Base-by-base conservation (phyloP, 2,329 filamentous ascomycete species). In the Aspergillus unguis region DNA sequence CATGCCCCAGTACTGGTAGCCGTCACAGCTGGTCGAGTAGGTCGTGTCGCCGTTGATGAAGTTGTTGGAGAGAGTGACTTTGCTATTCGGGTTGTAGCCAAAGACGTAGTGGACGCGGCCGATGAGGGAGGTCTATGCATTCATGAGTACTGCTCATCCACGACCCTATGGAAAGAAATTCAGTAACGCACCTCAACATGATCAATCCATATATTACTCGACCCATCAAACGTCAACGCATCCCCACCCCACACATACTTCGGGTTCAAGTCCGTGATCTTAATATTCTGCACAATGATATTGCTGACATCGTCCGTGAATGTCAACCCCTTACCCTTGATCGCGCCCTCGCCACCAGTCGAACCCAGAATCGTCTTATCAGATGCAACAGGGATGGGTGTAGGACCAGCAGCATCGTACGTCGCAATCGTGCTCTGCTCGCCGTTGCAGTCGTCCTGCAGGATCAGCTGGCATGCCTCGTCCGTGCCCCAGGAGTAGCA, bases 201-300 rank as follows among this genome's bases (percentile, higher is more conserved):
- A 64, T 80, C 78, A 56, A 80, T 76, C 77, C 78, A 80, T 56
- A 72, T 58, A 55, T 64, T 44, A 41, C 67, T 65, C 5, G 73
- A 65, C 38, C 72, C 68, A 50, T 79, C 70, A 8, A 83, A 65
- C 29, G 77, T 79, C 62, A 83, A 79, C 33, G 77, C 80, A 64
- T 83, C 80, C 45, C 80, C 81, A 50, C 80, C 80, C 80, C 79
- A 82, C 55, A 82, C 77, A 55, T 79, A 78, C 61, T 77, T 59
- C 3, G 79, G 79, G 69, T 82, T 82, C 32, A 72, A 48, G 28
- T 68, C 69, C 38, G 77, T 80, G 60, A 82, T 75, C 55, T 76
- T 71, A 51, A 81, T 70, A 65, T 82, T 82, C 52, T 81, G 81
- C 60, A 83, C 77, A 62, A 84, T 84, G 65, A 85, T 69, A 65